Evolutionary conservation across 2,329 filamentous ascomycete genomes (phyloP), one percentile per base, ranked within the genome.

Genomic region (Cryoendolithus antarcticus): DNA sequence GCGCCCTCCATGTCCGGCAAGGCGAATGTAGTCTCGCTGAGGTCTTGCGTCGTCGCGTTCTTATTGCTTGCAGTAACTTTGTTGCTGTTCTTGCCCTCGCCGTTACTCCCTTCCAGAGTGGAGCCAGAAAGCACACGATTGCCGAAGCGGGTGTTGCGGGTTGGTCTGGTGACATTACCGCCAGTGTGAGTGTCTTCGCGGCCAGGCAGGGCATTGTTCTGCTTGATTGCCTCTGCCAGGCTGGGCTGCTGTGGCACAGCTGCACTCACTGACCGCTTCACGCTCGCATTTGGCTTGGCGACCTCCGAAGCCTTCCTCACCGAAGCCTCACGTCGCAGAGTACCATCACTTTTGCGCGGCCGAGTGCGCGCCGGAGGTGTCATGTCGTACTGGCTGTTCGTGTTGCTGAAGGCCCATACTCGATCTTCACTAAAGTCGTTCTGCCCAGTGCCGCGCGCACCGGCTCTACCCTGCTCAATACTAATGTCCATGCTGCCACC

Each of bases 1-100:
- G 77, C 64, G 47, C 78, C 75, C 6, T 72, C 69, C 33, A 77
- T 59, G 45, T 77, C 72, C 2, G 75, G 75, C 4, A 80, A 62
- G 36, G 74, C 64, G 51, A 78, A 78, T 0, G 75, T 79, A 24
- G 30, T 36, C 10, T 35, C 38, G 3, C 30, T 29, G 24, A 27
- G 7, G 24, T 27, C 24, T 30, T 42, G 40, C 6, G n/a, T 29
- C 10, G 31, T 34, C 12, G 9, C 30, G 28, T 38, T 38, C 35
- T 37, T 42, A 27, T 42, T 35, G 4, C 30, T 19, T 9, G 31
- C 12, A 27, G 30, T 38, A 41, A 46, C 49, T 35, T 49, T 48
- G 3, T 30, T 32, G 1, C 34, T 24, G 13, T 41, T 35, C 15
- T 37, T 41, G 13, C 11, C 21, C 33, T 41, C 39, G 9, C 12